Percentiles rank a stretch among this genome's conserved stretches.
These are phyloP conservation scores for Mycena citricolor DNA, from an alignment of 1,284 basidiomycete species.

Conservation along the genomic window DNA sequence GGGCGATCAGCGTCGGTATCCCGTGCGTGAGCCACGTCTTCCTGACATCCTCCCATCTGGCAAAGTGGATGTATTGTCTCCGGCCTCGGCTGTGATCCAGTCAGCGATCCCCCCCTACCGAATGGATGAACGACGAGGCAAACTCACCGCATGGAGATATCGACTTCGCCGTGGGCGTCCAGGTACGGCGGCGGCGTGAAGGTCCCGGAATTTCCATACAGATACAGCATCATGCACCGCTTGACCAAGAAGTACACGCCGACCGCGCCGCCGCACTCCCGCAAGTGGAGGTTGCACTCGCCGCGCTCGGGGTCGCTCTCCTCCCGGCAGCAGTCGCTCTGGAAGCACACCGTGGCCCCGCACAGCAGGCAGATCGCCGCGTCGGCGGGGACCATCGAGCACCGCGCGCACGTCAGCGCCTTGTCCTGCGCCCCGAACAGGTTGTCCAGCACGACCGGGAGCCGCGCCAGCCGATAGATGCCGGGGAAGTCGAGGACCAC, in stretches of 20 bases:
- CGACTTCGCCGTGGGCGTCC: constrained; percentile 93
- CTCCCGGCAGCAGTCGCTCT: constrained; percentile 86
- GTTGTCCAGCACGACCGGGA: constrained; percentile 84
- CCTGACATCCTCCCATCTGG: constrained; percentile 90
- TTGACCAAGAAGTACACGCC: constrained; percentile 94
- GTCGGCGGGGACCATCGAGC: constrained; percentile 79
- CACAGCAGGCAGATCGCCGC: constrained; percentile 94
- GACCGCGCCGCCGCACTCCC: constrained; percentile 86
- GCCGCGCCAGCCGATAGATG: constrained; percentile 80
- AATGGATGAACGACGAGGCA: neutral
- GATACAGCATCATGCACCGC: constrained; percentile 88
- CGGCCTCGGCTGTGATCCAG: constrained; percentile 65
- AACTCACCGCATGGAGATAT: constrained; percentile 85
- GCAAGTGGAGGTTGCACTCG: constrained; percentile 95
- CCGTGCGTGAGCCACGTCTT: constrained; percentile 89
- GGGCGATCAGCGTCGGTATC: constrained; percentile 87
- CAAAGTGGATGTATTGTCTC: constrained; percentile 83
- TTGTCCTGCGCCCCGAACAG: constrained; percentile 74
- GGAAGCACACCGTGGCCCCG: constrained; percentile 86
- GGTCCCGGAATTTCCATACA: constrained; percentile 87
- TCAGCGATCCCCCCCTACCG: neutral
- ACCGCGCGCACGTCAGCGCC: constrained; percentile 73
- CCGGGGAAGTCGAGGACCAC: constrained; percentile 83
- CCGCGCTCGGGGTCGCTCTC: constrained; percentile 56
- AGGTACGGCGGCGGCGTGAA: constrained; percentile 92